Base-by-base conservation (phyloP, 1,139 yeast species). In the Hansenula sp. region DNA sequence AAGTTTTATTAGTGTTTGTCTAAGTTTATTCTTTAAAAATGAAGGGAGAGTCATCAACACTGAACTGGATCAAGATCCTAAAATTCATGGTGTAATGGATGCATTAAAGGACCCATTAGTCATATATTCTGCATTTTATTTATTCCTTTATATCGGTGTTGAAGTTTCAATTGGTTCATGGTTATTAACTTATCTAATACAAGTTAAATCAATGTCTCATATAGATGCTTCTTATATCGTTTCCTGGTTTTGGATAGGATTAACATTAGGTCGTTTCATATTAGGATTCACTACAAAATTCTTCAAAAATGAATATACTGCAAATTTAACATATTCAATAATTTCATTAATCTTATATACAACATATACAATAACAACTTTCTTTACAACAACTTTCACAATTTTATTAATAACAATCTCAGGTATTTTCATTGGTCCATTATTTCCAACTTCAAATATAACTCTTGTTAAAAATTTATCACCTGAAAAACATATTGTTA, bases 371-470 rank as follows among this genome's bases (percentile, higher is more conserved):
- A 45, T 46, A 3, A 57, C 28, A 33, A 44, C 50, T 1, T n/a
- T 44, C 3, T 19, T 8, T 18, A 28, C 11, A 11, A 3, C 24
- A 22, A 11, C 26, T 24, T 19, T 38, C 2, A 41, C 43, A 29
- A 50, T 40, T 22, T 18, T 39, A 1, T 12, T 50, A 3, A 77
- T 80, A 1, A 77, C 81, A 36, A 33, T 74, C 11, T 67, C 79
- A 32, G 96, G 95, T 0, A 65, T 78, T 27, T 76, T 76, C 46
- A 79, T 83, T 25, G 96, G 96, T 0, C 96, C 96, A 1, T 66
- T 85, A 6, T 87, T 82, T 61, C 92, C 95, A 1, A 80, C 92
- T 10, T 77, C 85, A 0, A 77, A 84, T 41, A 76, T 84, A 12
- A 72, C 84, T 7, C 70, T 88, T 6, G 62, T 84, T 38, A 77